A percentile compares a stretch with the other conserved stretches of the same genome.
These are phyloP conservation scores for Poronia punctata DNA, from an alignment of 495 filamentous ascomycete species.

Conservation along the genomic window DNA sequence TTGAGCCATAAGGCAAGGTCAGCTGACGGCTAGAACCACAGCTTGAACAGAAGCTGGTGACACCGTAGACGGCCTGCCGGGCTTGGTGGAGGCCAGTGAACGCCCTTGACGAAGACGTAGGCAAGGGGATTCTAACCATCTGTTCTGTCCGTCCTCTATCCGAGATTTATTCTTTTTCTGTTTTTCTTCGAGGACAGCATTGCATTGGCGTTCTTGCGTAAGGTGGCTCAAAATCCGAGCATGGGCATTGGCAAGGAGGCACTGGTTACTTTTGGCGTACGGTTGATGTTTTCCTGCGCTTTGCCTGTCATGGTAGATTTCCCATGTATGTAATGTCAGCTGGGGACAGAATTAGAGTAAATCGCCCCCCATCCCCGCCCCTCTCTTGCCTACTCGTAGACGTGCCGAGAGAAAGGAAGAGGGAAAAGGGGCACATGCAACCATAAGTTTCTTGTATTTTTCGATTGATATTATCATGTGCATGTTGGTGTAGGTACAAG, in stretches of 20 bases:
- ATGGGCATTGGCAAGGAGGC: conserved; percentile 16
- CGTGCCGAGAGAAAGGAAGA: no score
- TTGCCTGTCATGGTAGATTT: conserved; percentile 20
- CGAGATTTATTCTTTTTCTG: not conserved
- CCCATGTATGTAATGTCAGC: conserved; percentile 17
- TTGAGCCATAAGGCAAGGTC: no score
- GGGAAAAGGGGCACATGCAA: no score
- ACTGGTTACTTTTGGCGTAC: conserved; percentile 25
- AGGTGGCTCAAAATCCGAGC: conserved; percentile 6
- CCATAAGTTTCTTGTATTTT: no score
- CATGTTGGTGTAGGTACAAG: no score
- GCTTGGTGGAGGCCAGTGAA: not conserved
- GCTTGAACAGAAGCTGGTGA: conserved; percentile 12
- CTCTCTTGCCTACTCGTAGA: no score
- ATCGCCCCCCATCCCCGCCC: no score
- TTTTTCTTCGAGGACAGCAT: conserved; percentile 10
- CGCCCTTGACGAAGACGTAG: not conserved
- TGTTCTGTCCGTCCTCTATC: no score
- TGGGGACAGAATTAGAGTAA: conserved; percentile 5
- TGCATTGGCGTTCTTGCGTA: conserved; percentile 23
- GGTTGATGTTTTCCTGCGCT: conserved; percentile 22
- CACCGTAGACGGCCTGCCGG: not conserved
- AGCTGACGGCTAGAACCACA: not conserved
- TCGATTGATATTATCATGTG: no score
- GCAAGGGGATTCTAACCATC: no score